Evolutionary conservation across 306 rosid genomes (phyloP).

Genomic region (Luffa acutangula): DNA sequence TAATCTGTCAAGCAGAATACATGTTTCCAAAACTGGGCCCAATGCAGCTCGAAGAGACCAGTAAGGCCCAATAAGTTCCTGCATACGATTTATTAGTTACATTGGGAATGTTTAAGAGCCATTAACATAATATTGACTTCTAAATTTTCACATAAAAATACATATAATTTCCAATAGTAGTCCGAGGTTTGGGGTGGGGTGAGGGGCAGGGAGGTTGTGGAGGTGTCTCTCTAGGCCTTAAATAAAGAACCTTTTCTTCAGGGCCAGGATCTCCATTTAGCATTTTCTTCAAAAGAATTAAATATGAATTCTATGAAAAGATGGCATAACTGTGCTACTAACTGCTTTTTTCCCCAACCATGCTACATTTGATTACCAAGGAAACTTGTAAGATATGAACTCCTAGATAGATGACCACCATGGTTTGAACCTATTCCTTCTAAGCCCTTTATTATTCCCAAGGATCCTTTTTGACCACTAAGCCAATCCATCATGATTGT

Average conservation of each 20-base stretch:
- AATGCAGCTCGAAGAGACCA: conserved; percentile 97
- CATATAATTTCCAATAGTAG: neutral
- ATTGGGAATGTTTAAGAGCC: neutral
- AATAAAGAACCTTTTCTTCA: too few relatives aligned
- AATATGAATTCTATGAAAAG: too few relatives aligned
- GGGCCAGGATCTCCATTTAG: neutral
- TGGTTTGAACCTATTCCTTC: too few relatives aligned
- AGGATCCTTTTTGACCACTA: too few relatives aligned
- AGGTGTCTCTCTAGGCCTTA: neutral
- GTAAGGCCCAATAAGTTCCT: conserved; percentile 79
- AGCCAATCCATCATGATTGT: too few relatives aligned
- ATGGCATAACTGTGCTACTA: too few relatives aligned
- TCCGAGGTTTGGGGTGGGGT: neutral
- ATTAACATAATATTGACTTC: neutral
- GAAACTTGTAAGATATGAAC: too few relatives aligned
- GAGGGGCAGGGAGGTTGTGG: neutral
- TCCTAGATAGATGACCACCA: too few relatives aligned
- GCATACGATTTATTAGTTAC: conserved; percentile 17
- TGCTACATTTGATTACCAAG: too few relatives aligned
- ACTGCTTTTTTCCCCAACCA: too few relatives aligned
- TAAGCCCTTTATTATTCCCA: too few relatives aligned
- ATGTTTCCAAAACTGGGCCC: conserved; percentile 82
- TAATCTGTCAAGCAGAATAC: conserved; percentile 77
- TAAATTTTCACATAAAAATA: neutral
- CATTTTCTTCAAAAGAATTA: neutral